Conservation (phyloP, 164 flowering plant genomes). For the Saururus chinensis region DNA sequence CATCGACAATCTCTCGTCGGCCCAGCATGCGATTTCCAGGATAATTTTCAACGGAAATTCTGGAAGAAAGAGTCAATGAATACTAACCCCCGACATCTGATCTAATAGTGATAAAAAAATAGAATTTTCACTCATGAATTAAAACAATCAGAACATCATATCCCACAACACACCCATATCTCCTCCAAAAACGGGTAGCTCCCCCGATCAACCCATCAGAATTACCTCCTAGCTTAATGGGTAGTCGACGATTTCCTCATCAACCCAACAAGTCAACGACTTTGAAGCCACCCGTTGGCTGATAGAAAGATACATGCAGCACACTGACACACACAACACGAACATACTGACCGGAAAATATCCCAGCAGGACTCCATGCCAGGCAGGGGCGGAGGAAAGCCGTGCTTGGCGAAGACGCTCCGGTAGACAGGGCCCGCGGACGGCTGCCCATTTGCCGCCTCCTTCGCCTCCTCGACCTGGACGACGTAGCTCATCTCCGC, state of each 20-base stretch:
- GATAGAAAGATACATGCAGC: too few relatives aligned
- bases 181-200: too few relatives aligned
- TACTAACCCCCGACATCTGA: too few relatives aligned
- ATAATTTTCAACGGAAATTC: slow-evolving; percentile 59
- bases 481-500: slow-evolving; percentile 38
- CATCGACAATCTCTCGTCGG: slow-evolving; percentile 47
- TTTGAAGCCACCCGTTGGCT: too few relatives aligned
- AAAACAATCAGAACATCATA: background rate
- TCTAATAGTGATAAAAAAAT: background rate
- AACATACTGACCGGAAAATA: slow-evolving; percentile 57
- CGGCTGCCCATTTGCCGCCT: slow-evolving; percentile 39
- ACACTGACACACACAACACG: background rate
- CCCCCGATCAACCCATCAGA: too few relatives aligned
- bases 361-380: slow-evolving; percentile 89
- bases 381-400: slow-evolving; percentile 46
- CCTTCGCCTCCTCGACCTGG: slow-evolving; percentile 60
- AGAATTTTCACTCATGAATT: background rate
- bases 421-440: slow-evolving; percentile 88
- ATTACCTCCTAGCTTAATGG: too few relatives aligned
- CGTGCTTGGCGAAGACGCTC: slow-evolving; percentile 65
- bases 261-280: too few relatives aligned
- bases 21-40: slow-evolving; percentile 88
- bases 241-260: too few relatives aligned
- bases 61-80: slow-evolving; percentile 16
- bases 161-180: too few relatives aligned